Evolutionary conservation across 1,139 yeast species (phyloP), one percentile per base, ranked within the genome.

Genomic region (Suhomyces bolitotheri): DNA sequence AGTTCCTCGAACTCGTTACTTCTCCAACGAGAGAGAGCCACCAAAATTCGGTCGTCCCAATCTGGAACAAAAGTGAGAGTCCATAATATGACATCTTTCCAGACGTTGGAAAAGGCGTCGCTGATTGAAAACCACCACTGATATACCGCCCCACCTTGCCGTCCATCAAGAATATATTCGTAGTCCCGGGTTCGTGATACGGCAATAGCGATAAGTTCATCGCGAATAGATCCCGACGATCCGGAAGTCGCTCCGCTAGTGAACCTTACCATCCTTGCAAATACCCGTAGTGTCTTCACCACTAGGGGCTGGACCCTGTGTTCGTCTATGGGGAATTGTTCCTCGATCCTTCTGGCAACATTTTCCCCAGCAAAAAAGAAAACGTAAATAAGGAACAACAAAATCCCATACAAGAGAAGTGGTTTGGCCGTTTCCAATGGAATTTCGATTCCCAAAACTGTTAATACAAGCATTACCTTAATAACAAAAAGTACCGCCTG

Each of bases 171-270:
- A 4, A 59, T 38, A 26, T 47, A 47, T 27, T 60, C 59, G 39
- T 44, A 58, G 22, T 61, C 68, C 17, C 62, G 37, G 5, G 52
- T 49, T 26, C 66, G 45, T 9, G 33, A 30, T 2, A 58, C 54
- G 1, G 49, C 46, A 21, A 44, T 40, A 5, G 29, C 31, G n/a
- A 60, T 45, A 5, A 59, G 26, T 15, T 46, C 51, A 15, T 46
- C 38, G 17, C 20, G 20, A 17, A 17, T 17, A 17, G 20, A 17
- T 15, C 10, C 16, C 10, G 30, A 11, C 7, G 39, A 24, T 11
- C 34, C 31, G n/a, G 34, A 29, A 14, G 46, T 29, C 11, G 34
- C 19, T 10, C 30, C 33, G 27, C 39, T 39, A 4, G 47, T 46
- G n/a, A 39, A 27, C 20, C 20, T 17, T 8, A 17, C 6, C 20